Evolutionary conservation across 441 rosid genomes (phyloP).

Genomic region (Aleurites moluccanus): DNA sequence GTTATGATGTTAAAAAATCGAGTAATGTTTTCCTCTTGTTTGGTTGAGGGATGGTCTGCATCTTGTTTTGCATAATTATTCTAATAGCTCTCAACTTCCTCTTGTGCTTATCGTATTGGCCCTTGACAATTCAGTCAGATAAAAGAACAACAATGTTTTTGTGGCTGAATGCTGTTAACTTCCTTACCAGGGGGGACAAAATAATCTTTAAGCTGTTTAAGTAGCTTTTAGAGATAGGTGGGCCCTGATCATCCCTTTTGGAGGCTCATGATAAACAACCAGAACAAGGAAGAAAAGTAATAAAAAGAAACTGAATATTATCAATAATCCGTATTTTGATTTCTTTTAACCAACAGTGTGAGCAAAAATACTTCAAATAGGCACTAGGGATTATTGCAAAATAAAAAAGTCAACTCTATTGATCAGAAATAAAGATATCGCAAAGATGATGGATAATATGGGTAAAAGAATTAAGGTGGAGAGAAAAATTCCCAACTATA

Average conservation of each 20-base stretch:
- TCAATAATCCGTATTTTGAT: background rate
- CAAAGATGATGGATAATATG: background rate
- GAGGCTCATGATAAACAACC: background rate
- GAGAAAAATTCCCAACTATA: background rate
- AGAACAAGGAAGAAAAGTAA: background rate
- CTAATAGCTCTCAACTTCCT: too few species aligned
- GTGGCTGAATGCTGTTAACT: background rate
- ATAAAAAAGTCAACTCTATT: too few species aligned
- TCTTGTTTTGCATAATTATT: too few species aligned
- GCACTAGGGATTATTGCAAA: background rate
- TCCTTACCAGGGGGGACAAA: background rate
- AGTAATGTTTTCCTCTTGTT: too few species aligned
- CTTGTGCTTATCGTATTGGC: background rate
- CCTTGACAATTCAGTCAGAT: background rate
- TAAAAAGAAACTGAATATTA: background rate
- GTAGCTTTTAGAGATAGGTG: constrained; percentile 6
- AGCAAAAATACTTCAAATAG: background rate
- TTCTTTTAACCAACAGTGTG: background rate
- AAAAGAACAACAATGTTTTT: background rate
- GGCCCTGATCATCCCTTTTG: background rate
- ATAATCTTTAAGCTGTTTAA: background rate
- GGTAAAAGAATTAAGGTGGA: background rate
- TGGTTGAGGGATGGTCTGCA: too few species aligned
- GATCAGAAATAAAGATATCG: background rate
- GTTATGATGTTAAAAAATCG: too few species aligned